Conservation (phyloP, 805 yeast genomes). For the Nakazawaea wickerhamii region DNA sequence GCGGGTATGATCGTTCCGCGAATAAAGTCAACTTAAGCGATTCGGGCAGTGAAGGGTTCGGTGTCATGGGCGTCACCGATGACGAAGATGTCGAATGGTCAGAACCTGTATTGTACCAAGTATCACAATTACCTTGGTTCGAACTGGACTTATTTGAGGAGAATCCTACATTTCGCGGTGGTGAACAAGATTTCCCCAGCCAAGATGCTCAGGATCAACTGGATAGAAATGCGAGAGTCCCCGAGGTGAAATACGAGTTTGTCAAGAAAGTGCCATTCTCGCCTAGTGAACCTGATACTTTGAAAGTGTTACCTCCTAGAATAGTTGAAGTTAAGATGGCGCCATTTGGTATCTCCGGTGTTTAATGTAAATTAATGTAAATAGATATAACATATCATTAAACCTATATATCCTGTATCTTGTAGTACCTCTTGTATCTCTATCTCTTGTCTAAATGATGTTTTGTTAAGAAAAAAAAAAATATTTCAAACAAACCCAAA, state of each 20-base stretch:
- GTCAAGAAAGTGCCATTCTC: slow-evolving; percentile 1
- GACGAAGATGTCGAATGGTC: slow-evolving; percentile 9
- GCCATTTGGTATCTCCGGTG: slow-evolving; percentile 9
- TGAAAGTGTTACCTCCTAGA: slow-evolving; percentile 8
- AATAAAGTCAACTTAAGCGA: neutral
- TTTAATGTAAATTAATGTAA: too few species aligned
- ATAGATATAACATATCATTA: neutral
- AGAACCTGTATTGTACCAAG: slow-evolving; percentile 1
- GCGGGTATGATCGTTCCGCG: neutral
- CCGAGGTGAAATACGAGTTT: neutral
- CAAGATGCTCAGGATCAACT: slow-evolving; percentile 1
- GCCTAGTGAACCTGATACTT: slow-evolving; percentile 2
- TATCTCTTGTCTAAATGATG: too few species aligned
- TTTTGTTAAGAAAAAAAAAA: too few species aligned
- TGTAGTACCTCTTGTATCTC: too few species aligned
- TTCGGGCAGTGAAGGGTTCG: neutral
- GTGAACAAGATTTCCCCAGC: neutral
- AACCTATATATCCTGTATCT: neutral
- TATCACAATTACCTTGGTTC: slow-evolving; percentile 4
- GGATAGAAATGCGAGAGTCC: slow-evolving; percentile 1
- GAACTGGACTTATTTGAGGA: slow-evolving; percentile 3
- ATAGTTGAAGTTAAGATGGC: neutral
- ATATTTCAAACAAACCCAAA: too few species aligned
- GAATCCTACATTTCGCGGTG: slow-evolving; percentile 9
- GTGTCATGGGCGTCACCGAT: slow-evolving; percentile 7